phyloP scores from a whole-genome alignment of 2,329 filamentous ascomycete species.

The Podosphaera aphanis region DNA sequence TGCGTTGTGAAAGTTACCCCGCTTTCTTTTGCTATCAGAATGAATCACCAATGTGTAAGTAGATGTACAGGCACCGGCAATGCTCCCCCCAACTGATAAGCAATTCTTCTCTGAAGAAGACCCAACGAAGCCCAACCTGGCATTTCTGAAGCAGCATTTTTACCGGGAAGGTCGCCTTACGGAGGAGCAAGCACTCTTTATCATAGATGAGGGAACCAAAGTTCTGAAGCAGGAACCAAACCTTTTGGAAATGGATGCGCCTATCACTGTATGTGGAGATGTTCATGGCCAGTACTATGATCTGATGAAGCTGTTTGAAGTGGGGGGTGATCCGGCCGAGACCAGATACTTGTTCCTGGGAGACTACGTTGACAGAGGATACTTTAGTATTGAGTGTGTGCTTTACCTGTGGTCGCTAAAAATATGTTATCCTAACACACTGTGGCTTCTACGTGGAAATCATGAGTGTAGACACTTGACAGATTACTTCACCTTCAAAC shows the following conservation, averaged over 20 bases:
- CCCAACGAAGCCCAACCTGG: constrained; percentile 68
- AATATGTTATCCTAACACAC: constrained; percentile 94
- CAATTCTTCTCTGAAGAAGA: constrained; percentile 82
- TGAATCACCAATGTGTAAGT: constrained; percentile 10
- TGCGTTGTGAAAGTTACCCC: constrained; percentile 21
- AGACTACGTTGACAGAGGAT: constrained; percentile 93
- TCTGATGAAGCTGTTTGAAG: constrained; percentile 97
- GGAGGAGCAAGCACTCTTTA: constrained; percentile 92
- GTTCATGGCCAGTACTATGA: constrained; percentile 99
- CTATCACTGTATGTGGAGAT: constrained; percentile 94
- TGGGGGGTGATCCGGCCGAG: constrained; percentile 87
- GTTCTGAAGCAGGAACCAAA: constrained; percentile 79
- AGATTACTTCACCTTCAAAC: constrained; percentile 99
- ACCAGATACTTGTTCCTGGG: constrained; percentile 92
- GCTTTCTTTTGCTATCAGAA: constrained; percentile 1
- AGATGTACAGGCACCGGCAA: constrained; percentile 97
- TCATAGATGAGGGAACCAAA: constrained; percentile 70
- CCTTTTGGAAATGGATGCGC: constrained; percentile 94
- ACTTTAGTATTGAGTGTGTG: constrained; percentile 98
- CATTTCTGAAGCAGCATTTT: constrained; percentile 94
- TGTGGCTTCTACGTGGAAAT: constrained; percentile 93
- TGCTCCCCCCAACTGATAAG: constrained; percentile 75
- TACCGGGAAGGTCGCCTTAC: constrained; percentile 92
- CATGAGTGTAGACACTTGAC: constrained; percentile 98
- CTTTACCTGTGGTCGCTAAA: constrained; percentile 95